These are phyloP conservation scores for Ottelia alismoides DNA, from an alignment of 106 monocot genomes.

Conservation along the genomic window DNA sequence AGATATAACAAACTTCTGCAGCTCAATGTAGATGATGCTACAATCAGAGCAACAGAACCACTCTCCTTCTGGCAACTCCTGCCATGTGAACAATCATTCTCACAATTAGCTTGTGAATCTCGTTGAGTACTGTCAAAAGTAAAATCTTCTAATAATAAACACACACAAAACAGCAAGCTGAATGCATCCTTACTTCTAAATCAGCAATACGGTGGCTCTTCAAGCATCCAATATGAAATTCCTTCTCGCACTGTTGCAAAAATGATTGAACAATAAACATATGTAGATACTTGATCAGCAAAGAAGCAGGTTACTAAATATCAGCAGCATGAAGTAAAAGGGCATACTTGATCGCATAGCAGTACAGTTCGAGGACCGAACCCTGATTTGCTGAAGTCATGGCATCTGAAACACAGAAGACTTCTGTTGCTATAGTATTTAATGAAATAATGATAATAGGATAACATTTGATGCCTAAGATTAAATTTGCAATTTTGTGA, in stretches of 20 bases:
- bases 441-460: too few relatives aligned
- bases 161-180: too few relatives aligned
- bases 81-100: constrained; percentile 5
- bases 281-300: neutral
- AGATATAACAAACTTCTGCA: constrained; percentile 42
- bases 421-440: too few relatives aligned
- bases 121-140: too few relatives aligned
- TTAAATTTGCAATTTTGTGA: too few relatives aligned
- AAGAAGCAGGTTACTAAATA: constrained; percentile 4
- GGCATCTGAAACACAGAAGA: constrained; percentile 32
- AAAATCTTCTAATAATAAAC: too few relatives aligned
- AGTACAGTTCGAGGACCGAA: constrained; percentile 77
- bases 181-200: constrained; percentile 69
- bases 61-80: constrained; percentile 80
- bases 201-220: constrained; percentile 77
- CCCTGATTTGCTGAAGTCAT: constrained; percentile 59
- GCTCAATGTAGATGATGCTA: constrained; percentile 37
- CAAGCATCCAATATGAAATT: constrained; percentile 93
- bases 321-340: neutral
- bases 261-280: neutral
- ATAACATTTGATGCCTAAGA: too few relatives aligned
- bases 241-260: constrained; percentile 73
- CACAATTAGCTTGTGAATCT: too few relatives aligned
- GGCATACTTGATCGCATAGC: constrained; percentile 80
- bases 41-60: constrained; percentile 87